Conservation (phyloP, 805 yeast species). For the Teunomyces stri region DNA sequence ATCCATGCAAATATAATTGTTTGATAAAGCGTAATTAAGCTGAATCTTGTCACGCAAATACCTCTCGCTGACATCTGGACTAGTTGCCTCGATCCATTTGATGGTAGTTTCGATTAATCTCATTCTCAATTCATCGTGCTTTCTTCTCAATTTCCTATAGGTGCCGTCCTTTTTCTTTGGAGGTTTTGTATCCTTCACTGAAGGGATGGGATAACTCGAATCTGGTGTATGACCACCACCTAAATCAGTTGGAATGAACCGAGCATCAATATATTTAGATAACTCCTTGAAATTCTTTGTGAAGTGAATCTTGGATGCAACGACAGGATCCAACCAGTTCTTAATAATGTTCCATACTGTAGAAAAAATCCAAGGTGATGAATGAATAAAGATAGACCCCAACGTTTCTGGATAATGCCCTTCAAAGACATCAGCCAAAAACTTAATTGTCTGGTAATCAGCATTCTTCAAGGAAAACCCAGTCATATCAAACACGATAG, state of each 20-base stretch:
- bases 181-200: conserved; percentile 49
- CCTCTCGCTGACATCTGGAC: conserved; percentile 46
- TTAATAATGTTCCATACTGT: conserved; percentile 93
- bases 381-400: conserved; percentile 80
- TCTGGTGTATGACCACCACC: conserved; percentile 71
- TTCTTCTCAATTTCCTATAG: conserved; percentile 42
- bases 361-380: conserved; percentile 95
- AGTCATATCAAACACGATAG: conserved; percentile 80
- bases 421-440: conserved; percentile 84
- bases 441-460: conserved; percentile 90
- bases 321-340: conserved; percentile 95
- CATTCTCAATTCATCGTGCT: conserved; percentile 54
- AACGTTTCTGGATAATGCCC: conserved; percentile 95
- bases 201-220: conserved; percentile 61
- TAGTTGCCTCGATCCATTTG: conserved; percentile 71
- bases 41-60: conserved; percentile 54
- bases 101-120: conserved; percentile 61
- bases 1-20: conserved; percentile 69
- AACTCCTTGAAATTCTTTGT: conserved; percentile 71
- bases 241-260: conserved; percentile 62
- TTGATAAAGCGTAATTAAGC: conserved; percentile 51
- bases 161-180: conserved; percentile 38
- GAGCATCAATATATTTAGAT: conserved; percentile 54
- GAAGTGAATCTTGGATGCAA: conserved; percentile 85
- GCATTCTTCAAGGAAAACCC: conserved; percentile 88